Evolutionary conservation across 1,284 basidiomycete species (phyloP), one percentile per base, ranked within the genome.

Genomic region (Clitocybe nebularis): DNA sequence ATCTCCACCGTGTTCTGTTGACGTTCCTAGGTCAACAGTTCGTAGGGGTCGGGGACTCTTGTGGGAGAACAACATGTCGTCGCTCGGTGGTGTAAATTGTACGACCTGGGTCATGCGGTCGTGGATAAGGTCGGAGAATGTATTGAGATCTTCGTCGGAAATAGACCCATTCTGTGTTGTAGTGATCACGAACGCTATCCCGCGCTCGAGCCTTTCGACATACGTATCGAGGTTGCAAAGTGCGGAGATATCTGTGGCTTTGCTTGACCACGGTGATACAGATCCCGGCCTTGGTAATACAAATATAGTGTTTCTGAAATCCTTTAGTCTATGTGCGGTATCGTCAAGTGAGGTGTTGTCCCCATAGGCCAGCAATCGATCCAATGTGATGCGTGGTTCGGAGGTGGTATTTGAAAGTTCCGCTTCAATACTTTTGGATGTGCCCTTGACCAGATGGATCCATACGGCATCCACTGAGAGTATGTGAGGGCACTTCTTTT

Each of bases 41-140:
- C 84, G 79, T 39, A 98, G 75, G 6, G 82, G 76, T 25, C 77
- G 76, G 0, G 90, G 84, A 8, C 68, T 60, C 22, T 79, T 79
- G 46, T 86, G 82, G 17, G 75, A 68, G 63, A 98, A 97, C 48
- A 97, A 69, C 8, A 68, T 62, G 1, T 72, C 66, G 47, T 83
- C 71, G 14, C 74, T 56, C 1, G 93, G 91, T 1, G 75, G 63
- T 1, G 69, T 60, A 43, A 78, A 67, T 54, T 77, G 75, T 22
- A 89, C 72, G 17, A 77, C 64, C 63, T 98, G 94, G 0, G 94
- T 99, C 96, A 99, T 99, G 36, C 94, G 84, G 66, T 99, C 95
- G 66, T 93, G 87, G 25, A 96, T 75, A 39, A 86, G 69, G 52
- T 84, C 78, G 0, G 82, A 68, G 45, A 91, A 77, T 1, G 61